A percentile compares a stretch with the other conserved stretches of the same genome.
These are phyloP conservation scores for Fusarium tjaetaba DNA, from an alignment of 2,329 filamentous ascomycete species.

Conservation along the genomic window DNA sequence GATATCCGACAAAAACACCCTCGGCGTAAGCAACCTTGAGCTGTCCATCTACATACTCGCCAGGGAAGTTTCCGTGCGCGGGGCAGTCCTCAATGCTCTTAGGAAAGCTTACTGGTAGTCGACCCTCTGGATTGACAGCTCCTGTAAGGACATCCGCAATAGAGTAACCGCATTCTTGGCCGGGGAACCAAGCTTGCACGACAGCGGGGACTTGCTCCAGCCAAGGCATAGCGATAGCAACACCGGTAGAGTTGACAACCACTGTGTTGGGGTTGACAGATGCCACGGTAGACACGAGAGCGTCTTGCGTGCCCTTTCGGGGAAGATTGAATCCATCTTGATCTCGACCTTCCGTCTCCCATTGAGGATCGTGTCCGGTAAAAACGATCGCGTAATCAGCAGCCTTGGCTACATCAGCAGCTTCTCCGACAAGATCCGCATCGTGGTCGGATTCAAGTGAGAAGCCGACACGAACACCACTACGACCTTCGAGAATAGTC, in stretches of 20 bases:
- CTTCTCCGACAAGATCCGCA: conserved; percentile 53
- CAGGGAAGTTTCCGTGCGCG: conserved; percentile 67
- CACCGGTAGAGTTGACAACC: conserved; percentile 72
- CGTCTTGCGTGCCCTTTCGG: conserved; percentile 59
- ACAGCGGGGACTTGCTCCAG: conserved; percentile 63
- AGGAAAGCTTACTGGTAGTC: conserved; percentile 71
- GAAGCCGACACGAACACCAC: conserved; percentile 45
- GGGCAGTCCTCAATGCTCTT: conserved; percentile 67
- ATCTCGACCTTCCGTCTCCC: conserved; percentile 67
- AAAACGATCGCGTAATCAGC: conserved; percentile 66
- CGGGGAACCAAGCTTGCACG: conserved; percentile 74
- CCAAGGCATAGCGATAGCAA: conserved; percentile 68
- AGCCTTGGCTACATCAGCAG: conserved; percentile 64
- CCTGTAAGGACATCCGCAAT: conserved; percentile 73
- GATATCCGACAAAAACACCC: conserved; percentile 74
- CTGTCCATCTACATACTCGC: conserved; percentile 51
- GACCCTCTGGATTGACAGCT: conserved; percentile 69
- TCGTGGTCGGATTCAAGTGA: conserved; percentile 46
- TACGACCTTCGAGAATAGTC: conserved; percentile 43
- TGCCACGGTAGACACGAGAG: conserved; percentile 65
- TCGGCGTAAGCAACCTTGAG: conserved; percentile 68
- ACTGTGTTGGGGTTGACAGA: conserved; percentile 67
- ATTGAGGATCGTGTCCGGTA: conserved; percentile 66
- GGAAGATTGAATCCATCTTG: conserved; percentile 76
- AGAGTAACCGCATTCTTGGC: conserved; percentile 74